These are phyloP conservation scores for Gastrolobium bilobum DNA, from an alignment of 306 rosid species.

Conservation along the genomic window DNA sequence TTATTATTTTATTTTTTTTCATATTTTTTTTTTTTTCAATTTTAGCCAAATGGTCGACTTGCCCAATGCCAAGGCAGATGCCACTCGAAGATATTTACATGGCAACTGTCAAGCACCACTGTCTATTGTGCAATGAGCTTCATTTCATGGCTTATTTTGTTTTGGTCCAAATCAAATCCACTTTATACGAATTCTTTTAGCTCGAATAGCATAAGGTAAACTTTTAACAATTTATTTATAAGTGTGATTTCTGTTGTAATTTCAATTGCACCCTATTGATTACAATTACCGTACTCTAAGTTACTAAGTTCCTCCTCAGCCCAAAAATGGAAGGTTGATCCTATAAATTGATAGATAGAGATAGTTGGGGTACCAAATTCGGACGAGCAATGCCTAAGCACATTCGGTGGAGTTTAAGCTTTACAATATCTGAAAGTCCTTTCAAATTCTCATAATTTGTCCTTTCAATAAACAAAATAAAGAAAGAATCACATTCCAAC, in stretches of 20 bases:
- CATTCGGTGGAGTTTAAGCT: constrained; percentile 45
- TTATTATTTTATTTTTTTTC: neutral
- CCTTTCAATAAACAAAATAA: constrained; percentile 17
- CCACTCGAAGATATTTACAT: constrained; percentile 47
- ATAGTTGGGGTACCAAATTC: constrained; percentile 54
- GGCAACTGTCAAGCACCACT: constrained; percentile 54
- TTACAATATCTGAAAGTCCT: constrained; percentile 39
- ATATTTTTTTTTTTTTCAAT: constrained; percentile 16
- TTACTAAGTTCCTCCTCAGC: neutral
- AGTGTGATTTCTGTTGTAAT: neutral
- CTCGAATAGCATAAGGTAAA: neutral
- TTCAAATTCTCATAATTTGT: constrained; percentile 26
- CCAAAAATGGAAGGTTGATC: constrained; percentile 50
- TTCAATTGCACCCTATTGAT: constrained; percentile 17
- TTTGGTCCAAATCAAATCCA: constrained; percentile 31
- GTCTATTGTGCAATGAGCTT: constrained; percentile 25
- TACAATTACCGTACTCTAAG: constrained; percentile 17
- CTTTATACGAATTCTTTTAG: constrained; percentile 32
- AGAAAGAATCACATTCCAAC: constrained; percentile 51
- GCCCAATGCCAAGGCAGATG: constrained; percentile 47
- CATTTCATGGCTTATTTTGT: constrained; percentile 31
- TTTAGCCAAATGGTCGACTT: constrained; percentile 49
- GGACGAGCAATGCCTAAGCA: constrained; percentile 46
- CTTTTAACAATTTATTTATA: constrained; percentile 19
- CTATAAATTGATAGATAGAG: constrained; percentile 42